Evolutionary conservation across 495 filamentous ascomycete species (phyloP).

Genomic region (Daldinia vernicosa): DNA sequence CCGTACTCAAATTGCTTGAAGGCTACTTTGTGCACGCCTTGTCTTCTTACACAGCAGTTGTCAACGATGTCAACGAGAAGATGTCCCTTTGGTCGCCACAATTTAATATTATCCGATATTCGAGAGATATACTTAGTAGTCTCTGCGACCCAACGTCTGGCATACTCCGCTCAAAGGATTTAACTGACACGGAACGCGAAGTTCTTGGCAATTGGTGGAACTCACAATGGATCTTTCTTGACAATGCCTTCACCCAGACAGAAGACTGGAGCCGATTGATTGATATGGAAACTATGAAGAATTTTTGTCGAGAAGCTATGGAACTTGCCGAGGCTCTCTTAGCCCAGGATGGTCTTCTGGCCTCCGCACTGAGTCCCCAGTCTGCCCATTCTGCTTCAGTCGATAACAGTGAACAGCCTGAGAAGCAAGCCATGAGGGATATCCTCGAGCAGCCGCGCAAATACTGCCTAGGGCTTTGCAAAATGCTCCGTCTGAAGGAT

Average conservation of each 20-base stretch:
- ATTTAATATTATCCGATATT: slow-evolving; percentile 45
- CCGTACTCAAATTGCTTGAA: slow-evolving; percentile 74
- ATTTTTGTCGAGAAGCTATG: slow-evolving; percentile 93
- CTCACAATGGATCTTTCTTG: slow-evolving; percentile 78
- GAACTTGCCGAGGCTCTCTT: slow-evolving; percentile 88
- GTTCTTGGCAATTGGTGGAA: slow-evolving; percentile 81
- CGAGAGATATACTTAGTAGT: slow-evolving; percentile 76
- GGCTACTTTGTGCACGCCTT: slow-evolving; percentile 61
- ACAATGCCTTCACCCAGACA: slow-evolving; percentile 82
- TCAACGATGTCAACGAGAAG: slow-evolving; percentile 64
- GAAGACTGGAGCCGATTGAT: slow-evolving; percentile 77
- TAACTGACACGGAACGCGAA: slow-evolving; percentile 67
- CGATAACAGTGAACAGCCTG: slow-evolving; percentile 54
- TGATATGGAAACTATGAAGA: slow-evolving; percentile 79
- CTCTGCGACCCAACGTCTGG: slow-evolving; percentile 85
- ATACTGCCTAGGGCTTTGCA: slow-evolving; percentile 73
- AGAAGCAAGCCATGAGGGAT: slow-evolving; percentile 56
- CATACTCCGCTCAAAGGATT: slow-evolving; percentile 72
- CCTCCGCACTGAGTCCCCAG: slow-evolving; percentile 65
- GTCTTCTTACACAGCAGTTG: slow-evolving; percentile 49
- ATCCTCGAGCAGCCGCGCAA: slow-evolving; percentile 69
- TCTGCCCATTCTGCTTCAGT: slow-evolving; percentile 54
- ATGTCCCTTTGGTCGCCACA: slow-evolving; percentile 54
- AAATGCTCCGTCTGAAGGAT: slow-evolving; percentile 86
- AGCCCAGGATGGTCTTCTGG: slow-evolving; percentile 80